Percentiles rank a stretch among this genome's conserved stretches.
phyloP scores from a whole-genome alignment of 1,284 basidiomycete genomes.

The Exobasidium rhododendri region DNA sequence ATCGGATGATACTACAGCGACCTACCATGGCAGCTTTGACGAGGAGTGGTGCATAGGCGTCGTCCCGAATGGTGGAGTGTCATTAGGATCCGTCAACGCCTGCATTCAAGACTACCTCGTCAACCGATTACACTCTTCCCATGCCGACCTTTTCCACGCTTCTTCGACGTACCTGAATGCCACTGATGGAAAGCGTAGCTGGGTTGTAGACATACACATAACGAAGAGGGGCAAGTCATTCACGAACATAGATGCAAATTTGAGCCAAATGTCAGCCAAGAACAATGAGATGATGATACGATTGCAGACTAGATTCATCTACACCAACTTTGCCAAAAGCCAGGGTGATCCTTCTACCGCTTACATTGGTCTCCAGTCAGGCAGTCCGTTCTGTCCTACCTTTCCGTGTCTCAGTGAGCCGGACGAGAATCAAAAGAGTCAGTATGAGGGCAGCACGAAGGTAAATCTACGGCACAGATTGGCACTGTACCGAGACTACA shows the following conservation, averaged over 20 bases:
- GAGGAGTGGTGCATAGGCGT: neutral
- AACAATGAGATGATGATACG: neutral
- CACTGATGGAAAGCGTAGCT: neutral
- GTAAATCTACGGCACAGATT: neutral
- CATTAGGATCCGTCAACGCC: neutral
- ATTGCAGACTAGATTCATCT: neutral
- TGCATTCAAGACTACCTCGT: constrained; percentile 4
- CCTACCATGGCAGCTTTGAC: neutral
- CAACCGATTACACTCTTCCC: neutral
- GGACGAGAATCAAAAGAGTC: neutral
- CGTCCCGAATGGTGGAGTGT: neutral
- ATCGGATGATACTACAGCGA: neutral
- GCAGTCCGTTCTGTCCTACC: neutral
- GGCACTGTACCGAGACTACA: neutral
- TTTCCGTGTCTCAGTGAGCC: neutral
- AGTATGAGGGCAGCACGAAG: neutral
- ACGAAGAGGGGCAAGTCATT: neutral
- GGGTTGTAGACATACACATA: neutral
- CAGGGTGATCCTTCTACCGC: neutral
- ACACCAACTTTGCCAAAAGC: neutral
- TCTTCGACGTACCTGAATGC: neutral
- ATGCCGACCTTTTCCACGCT: neutral
- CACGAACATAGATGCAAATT: neutral
- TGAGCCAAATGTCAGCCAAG: neutral
- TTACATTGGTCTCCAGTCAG: neutral